Evolutionary conservation across 345 rosid genomes (phyloP).

Genomic region (Erysimum cheiranthoides): DNA sequence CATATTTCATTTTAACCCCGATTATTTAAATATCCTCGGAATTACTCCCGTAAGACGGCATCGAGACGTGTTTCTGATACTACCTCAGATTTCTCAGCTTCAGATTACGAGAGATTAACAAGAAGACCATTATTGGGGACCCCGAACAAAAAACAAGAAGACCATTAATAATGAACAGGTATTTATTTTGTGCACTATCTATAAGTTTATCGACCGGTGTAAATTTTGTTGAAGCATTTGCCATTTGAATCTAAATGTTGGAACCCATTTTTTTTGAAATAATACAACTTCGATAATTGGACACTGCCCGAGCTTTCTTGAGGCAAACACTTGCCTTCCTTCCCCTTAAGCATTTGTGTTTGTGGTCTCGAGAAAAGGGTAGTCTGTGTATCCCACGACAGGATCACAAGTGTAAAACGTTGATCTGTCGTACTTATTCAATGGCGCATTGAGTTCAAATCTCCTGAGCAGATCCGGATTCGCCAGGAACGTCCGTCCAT

Average conservation of each 20-base stretch:
- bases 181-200: no score
- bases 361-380: slow-evolving; percentile 55
- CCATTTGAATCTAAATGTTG: background rate
- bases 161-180: no score
- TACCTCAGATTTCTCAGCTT: no score
- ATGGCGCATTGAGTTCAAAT: slow-evolving; percentile 59
- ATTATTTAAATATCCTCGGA: no score
- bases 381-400: slow-evolving; percentile 67
- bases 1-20: background rate
- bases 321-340: background rate
- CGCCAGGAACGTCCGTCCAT: slow-evolving; percentile 63
- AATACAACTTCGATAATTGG: background rate
- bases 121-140: no score
- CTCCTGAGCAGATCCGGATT: slow-evolving; percentile 73
- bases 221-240: background rate
- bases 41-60: no score
- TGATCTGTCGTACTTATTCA: slow-evolving; percentile 54
- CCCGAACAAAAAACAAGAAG: no score
- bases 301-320: background rate
- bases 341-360: background rate
- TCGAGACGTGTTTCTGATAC: no score
- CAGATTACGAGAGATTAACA: no score
- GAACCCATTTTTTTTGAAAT: background rate
- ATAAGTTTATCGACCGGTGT: no score
- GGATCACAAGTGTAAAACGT: slow-evolving; percentile 61